These are phyloP conservation scores for Neonectria faginata DNA, from an alignment of 2,329 filamentous ascomycete genomes.

Conservation along the genomic window DNA sequence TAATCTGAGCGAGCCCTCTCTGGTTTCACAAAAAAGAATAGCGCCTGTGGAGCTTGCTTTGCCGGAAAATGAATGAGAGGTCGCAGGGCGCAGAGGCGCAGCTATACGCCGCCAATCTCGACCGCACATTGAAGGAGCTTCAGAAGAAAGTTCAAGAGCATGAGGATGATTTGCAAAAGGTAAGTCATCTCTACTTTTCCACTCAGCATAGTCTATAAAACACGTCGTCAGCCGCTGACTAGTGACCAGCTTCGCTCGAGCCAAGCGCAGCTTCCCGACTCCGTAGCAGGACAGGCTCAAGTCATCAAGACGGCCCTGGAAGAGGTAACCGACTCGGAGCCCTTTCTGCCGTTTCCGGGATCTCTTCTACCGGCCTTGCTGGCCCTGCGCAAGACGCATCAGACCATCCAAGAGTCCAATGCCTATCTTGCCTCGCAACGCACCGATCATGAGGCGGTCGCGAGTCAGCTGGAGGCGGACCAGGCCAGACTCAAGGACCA, in stretches of 20 bases:
- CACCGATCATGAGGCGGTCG: slow-evolving; percentile 56
- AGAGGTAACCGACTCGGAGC: slow-evolving; percentile 69
- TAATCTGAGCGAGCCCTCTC: not conserved
- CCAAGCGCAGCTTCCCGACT: slow-evolving; percentile 40
- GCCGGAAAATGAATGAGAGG: slow-evolving; percentile 41
- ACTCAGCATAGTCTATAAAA: too few relatives aligned
- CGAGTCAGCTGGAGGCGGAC: slow-evolving; percentile 63
- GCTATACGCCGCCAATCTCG: slow-evolving; percentile 62
- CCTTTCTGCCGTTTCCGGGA: slow-evolving; percentile 73
- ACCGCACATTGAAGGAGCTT: slow-evolving; percentile 76
- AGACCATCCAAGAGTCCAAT: slow-evolving; percentile 73
- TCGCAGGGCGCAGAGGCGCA: slow-evolving; percentile 44
- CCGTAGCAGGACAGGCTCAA: slow-evolving; percentile 48
- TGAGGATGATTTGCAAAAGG: slow-evolving; percentile 62
- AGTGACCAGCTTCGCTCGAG: slow-evolving; percentile 45
- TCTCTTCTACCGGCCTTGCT: slow-evolving; percentile 79
- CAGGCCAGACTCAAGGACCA: slow-evolving; percentile 65
- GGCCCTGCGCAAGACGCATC: slow-evolving; percentile 75
- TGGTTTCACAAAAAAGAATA: slow-evolving; percentile 10
- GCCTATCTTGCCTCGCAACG: slow-evolving; percentile 64
- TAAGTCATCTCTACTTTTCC: slow-evolving; percentile 38
- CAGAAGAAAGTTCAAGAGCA: slow-evolving; percentile 68
- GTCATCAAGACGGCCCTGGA: slow-evolving; percentile 75
- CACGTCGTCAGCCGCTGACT: slow-evolving; percentile 11
- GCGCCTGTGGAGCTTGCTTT: slow-evolving; percentile 24